Percentiles rank a stretch among this genome's conserved stretches.
These are phyloP conservation scores for Solioccasus polychromus DNA, from an alignment of 768 basidiomycete species.

Conservation along the genomic window DNA sequence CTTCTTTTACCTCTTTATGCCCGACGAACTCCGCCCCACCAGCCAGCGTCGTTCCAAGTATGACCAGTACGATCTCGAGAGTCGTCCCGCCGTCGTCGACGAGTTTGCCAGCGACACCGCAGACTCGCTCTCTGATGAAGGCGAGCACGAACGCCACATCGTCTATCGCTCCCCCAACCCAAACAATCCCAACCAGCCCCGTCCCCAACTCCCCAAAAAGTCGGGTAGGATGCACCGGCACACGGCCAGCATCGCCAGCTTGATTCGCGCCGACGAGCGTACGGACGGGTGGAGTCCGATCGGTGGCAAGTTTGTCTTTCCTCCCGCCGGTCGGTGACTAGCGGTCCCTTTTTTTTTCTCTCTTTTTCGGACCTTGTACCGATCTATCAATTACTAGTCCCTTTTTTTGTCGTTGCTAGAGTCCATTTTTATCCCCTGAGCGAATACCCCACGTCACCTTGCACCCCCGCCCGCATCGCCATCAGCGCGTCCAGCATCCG, in stretches of 20 bases:
- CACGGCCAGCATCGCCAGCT: constrained; percentile 80
- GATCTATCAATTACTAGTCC: no score
- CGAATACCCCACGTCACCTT: constrained; percentile 51
- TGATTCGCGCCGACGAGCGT: constrained; percentile 74
- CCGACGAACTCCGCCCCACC: constrained; percentile 67
- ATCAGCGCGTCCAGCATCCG: constrained; percentile 61
- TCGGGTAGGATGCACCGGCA: constrained; percentile 57
- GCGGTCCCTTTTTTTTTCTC: no score
- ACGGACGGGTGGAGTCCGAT: constrained; percentile 83
- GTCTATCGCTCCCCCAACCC: constrained; percentile 66
- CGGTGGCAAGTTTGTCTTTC: constrained; percentile 50
- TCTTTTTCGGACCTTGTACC: no score
- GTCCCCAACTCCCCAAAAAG: constrained; percentile 15
- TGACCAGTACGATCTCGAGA: constrained; percentile 72
- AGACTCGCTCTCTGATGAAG: constrained; percentile 58
- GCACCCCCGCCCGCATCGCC: constrained; percentile 44
- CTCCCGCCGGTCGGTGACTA: constrained; percentile 33
- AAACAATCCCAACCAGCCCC: no score
- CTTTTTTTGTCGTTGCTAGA: no score
- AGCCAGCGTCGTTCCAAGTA: constrained; percentile 61
- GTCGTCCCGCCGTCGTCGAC: constrained; percentile 29
- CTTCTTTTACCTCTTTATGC: constrained; percentile 87
- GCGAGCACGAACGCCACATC: constrained; percentile 57
- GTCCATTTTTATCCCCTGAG: constrained; percentile 34
- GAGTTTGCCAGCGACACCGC: constrained; percentile 35